A percentile compares a stretch with the other conserved stretches of the same genome.
Evolutionary conservation across 208 protist genomes (phyloP).

Genomic region (Crithidia thermophila): DNA sequence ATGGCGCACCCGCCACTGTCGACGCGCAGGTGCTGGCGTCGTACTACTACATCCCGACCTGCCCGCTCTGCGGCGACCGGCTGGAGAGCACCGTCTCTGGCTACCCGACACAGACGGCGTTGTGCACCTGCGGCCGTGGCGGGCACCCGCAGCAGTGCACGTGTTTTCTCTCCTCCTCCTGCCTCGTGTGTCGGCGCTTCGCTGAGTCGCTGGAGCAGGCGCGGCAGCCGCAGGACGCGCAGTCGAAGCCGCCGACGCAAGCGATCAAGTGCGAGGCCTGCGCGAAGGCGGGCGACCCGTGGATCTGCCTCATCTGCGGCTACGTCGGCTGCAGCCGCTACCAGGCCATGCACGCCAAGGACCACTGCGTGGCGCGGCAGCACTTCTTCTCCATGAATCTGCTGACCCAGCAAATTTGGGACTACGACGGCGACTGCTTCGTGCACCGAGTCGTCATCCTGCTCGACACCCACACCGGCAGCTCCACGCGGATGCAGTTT

Average conservation of each 20-base stretch:
- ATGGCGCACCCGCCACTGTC: slow-evolving; percentile 2
- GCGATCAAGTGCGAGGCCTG: slow-evolving; percentile 70
- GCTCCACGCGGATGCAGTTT: slow-evolving; percentile 69
- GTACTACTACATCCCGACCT: slow-evolving; percentile 84
- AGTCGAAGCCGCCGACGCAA: background rate
- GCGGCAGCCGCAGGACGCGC: slow-evolving; percentile 10
- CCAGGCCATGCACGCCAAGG: slow-evolving; percentile 87
- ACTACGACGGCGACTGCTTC: slow-evolving; percentile 91
- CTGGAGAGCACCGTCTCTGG: slow-evolving; percentile 76
- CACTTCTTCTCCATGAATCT: slow-evolving; percentile 93
- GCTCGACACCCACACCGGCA: slow-evolving; percentile 63
- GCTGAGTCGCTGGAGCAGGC: slow-evolving; percentile 22
- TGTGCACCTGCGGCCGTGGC: slow-evolving; percentile 42
- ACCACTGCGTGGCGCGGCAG: slow-evolving; percentile 59
- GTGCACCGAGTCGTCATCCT: slow-evolving; percentile 83
- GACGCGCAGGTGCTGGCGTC: slow-evolving; percentile 16
- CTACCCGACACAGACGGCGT: slow-evolving; percentile 33
- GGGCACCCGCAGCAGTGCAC: slow-evolving; percentile 38
- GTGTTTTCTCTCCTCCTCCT: slow-evolving; percentile 60
- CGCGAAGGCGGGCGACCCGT: slow-evolving; percentile 71
- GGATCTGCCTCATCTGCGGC: slow-evolving; percentile 92
- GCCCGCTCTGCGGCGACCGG: slow-evolving; percentile 75
- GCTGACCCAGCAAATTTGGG: slow-evolving; percentile 92
- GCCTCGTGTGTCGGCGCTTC: slow-evolving; percentile 61
- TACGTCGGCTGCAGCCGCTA: slow-evolving; percentile 94